Evolutionary conservation across 148 eudicot genomes (phyloP), one percentile per base, ranked within the genome.

Genomic region (Vaccinium myrtillus): DNA sequence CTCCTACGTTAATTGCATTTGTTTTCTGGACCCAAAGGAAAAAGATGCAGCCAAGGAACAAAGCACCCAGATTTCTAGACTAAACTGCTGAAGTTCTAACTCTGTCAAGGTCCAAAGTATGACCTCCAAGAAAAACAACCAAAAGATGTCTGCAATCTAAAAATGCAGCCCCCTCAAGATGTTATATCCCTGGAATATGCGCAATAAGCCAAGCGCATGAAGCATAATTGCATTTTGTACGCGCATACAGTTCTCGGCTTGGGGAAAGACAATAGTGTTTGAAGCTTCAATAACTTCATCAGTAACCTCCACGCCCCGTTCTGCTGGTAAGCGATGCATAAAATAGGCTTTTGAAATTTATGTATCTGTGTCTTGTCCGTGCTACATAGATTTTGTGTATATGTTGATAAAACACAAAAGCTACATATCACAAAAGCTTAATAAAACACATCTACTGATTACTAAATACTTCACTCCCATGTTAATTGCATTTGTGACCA

Each of bases 281-380:
- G 96, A 89, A 82, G 99, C 98, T 90, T 97, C 98, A 11, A 97
- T 86, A 53, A 95, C 99, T 48, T 92, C 98, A 86, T 97, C 92
- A n/a, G 98, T 94, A 79, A 95, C 98, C 85, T 97, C 98, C 5
- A 90, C 89, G 1, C 99, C 99, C 88, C 99, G 89, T 88, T 97
- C 99, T 65, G 99, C 99, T 19, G 99, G 99, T 86, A 97, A 88
- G 89, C 99, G 95, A 81, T 97, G 99, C 99, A 95, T 97, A 87
- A 95, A 97, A 86, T 85, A 95, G 53, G 99, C 98, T 65, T 93
- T 87, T 65, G 97, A 43, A 43, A 43, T 43, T 43, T 43, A 43
- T 5, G 46, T 43, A 6, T 43, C 46, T 0, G 46, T 43, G 46
- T 43, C 46, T 6, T 43, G 6, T 5, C 46, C 5, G 0, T 43